A percentile compares a stretch with the other conserved stretches of the same genome.
phyloP scores from a whole-genome alignment of 192 early-diverging fungal species.

The Entomortierella lignicola region DNA sequence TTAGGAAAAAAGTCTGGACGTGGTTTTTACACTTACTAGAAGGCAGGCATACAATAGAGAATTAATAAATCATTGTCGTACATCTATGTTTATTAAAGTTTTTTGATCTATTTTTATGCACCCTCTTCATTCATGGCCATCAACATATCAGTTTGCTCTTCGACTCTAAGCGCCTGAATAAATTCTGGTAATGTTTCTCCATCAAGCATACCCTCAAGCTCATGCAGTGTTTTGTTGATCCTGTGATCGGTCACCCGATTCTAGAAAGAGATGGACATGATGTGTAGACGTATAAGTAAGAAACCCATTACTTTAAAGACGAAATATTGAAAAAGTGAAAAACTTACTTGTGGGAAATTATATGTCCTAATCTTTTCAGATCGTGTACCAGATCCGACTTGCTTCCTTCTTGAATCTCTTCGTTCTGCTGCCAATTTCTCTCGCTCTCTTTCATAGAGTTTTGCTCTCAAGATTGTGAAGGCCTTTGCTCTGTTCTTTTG shows the following conservation, averaged over 20 bases:
- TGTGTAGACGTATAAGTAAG: too few species aligned
- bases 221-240: conserved; percentile 77
- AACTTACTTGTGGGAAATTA: conserved; percentile 77
- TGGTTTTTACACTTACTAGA: conserved; percentile 90
- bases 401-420: conserved; percentile 68
- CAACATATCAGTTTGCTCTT: conserved; percentile 46
- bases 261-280: conserved; percentile 26
- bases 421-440: conserved; percentile 66
- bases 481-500: conserved; percentile 92
- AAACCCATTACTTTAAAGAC: too few species aligned
- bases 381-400: conserved; percentile 76
- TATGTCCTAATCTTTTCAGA: conserved; percentile 89
- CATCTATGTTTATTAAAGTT: neutral
- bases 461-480: conserved; percentile 82
- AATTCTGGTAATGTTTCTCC: conserved; percentile 62
- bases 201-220: conserved; percentile 73
- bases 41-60: neutral
- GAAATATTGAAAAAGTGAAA: neutral
- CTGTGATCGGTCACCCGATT: conserved; percentile 87
- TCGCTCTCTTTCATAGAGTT: conserved; percentile 80
- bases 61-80: neutral
- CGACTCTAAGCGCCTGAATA: conserved; percentile 39
- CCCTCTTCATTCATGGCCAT: conserved; percentile 53
- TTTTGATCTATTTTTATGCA: neutral
- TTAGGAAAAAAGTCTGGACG: conserved; percentile 90